Evolutionary conservation across 345 rosid species (phyloP).

Genomic region (Tarenaya hassleriana): DNA sequence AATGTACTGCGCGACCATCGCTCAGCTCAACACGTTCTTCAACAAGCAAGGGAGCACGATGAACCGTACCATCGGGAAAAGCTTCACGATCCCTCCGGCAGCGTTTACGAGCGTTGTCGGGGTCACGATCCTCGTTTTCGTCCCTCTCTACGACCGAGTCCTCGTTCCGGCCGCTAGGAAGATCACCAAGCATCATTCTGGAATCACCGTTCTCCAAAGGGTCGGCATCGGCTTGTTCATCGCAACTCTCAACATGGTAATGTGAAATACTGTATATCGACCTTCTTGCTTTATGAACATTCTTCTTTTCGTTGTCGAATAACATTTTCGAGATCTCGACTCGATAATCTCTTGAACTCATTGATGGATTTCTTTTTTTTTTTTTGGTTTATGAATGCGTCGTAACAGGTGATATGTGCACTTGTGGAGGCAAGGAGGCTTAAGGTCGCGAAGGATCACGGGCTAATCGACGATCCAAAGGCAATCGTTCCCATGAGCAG

Average conservation of each 20-base stretch:
- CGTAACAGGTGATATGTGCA: constrained; percentile 39
- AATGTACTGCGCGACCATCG: constrained; percentile 55
- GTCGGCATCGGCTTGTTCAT: constrained; percentile 68
- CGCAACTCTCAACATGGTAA: constrained; percentile 52
- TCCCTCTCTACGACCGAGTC: constrained; percentile 56
- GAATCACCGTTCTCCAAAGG: constrained; percentile 73
- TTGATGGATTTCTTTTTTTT: no score
- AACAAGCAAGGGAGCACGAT: constrained; percentile 77
- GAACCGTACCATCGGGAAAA: constrained; percentile 50
- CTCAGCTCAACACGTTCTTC: constrained; percentile 75
- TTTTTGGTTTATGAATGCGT: no score
- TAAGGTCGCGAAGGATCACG: constrained; percentile 41
- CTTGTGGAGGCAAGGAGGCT: constrained; percentile 62
- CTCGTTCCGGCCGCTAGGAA: constrained; percentile 56
- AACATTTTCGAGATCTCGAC: no score
- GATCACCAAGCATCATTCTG: constrained; percentile 55
- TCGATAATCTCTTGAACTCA: no score
- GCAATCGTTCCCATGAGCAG: constrained; percentile 56
- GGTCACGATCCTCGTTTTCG: constrained; percentile 50
- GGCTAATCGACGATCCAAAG: constrained; percentile 47
- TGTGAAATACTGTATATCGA: no score
- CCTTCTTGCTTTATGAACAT: no score
- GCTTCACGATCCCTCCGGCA: constrained; percentile 68
- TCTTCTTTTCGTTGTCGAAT: no score
- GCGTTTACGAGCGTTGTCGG: constrained; percentile 67